phyloP scores from a whole-genome alignment of 1,139 yeast genomes.

The Diutina pseudorugosa region DNA sequence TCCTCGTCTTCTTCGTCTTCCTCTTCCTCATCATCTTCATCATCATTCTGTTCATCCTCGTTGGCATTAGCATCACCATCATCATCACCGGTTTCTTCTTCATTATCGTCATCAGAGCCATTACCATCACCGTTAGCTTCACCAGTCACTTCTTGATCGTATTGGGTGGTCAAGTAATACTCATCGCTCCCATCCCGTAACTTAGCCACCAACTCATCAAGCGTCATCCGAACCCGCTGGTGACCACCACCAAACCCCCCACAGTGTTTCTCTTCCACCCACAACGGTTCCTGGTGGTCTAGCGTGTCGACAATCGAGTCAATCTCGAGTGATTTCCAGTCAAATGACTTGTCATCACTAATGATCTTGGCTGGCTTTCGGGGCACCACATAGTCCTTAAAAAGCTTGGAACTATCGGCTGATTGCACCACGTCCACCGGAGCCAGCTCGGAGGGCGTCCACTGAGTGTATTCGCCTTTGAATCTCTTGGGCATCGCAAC shows the following conservation, averaged over 20 bases:
- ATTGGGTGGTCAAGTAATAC: constrained; percentile 58
- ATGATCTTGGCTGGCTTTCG: constrained; percentile 28
- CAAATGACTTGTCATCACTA: constrained; percentile 16
- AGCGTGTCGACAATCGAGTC: constrained; percentile 22
- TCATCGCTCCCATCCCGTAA: constrained; percentile 27
- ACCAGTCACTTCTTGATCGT: constrained; percentile 22
- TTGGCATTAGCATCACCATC: constrained; percentile 5
- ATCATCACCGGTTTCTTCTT: constrained; percentile 13
- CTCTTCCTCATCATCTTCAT: constrained; percentile 5
- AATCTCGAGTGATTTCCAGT: constrained; percentile 16
- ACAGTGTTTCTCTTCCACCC: constrained; percentile 42
- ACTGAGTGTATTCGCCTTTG: background rate
- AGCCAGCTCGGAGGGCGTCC: constrained; percentile 4
- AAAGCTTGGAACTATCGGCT: constrained; percentile 11
- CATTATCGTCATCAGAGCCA: constrained; percentile 9
- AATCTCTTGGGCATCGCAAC: background rate
- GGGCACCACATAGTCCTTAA: constrained; percentile 15
- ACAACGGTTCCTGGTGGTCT: constrained; percentile 21
- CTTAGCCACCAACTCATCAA: constrained; percentile 32
- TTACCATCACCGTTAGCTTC: constrained; percentile 5
- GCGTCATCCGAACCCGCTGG: constrained; percentile 33
- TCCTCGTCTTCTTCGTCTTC: constrained; percentile 6
- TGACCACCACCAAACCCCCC: constrained; percentile 62
- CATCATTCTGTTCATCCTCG: constrained; percentile 4
- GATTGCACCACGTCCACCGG: constrained; percentile 4